phyloP scores from a whole-genome alignment of 345 rosid species.

The Sapria himalayana region DNA sequence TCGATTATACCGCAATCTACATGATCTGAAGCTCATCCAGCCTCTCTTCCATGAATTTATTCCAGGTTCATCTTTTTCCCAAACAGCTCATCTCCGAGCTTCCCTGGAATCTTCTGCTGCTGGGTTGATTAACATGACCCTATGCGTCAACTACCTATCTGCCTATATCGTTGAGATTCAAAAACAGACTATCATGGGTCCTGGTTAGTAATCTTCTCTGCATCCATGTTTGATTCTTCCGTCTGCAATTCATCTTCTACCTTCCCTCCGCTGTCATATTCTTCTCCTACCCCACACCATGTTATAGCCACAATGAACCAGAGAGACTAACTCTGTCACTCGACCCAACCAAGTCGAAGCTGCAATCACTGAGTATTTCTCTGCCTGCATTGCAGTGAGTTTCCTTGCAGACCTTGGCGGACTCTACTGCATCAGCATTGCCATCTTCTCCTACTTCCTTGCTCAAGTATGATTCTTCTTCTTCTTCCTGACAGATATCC shows the following conservation, averaged over 20 bases:
- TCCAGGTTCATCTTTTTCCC: constrained; percentile 48
- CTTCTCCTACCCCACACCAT: too few species aligned
- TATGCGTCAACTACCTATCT: constrained; percentile 62
- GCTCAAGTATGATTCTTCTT: constrained; percentile 44
- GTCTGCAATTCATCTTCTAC: neutral
- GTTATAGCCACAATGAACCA: too few species aligned
- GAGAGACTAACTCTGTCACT: neutral
- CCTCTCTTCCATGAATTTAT: constrained; percentile 78
- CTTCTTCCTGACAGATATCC: neutral
- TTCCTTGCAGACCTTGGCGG: constrained; percentile 99
- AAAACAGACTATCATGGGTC: constrained; percentile 48
- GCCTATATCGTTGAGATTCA: constrained; percentile 65
- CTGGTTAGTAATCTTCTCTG: constrained; percentile 36
- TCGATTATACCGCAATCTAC: constrained; percentile 36
- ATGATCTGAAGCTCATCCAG: constrained; percentile 60
- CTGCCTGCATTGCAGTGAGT: constrained; percentile 45
- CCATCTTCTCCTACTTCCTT: constrained; percentile 70
- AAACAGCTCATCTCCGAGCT: constrained; percentile 41
- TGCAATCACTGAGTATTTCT: constrained; percentile 1
- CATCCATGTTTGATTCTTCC: neutral
- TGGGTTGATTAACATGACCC: constrained; percentile 64
- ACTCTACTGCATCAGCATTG: constrained; percentile 78
- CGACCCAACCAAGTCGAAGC: too few species aligned
- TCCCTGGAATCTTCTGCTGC: constrained; percentile 41
- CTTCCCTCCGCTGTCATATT: neutral